Evolutionary conservation across 192 early-diverging fungal species (phyloP), one percentile per base, ranked within the genome.

Genomic region (Glomus cerebriforme): DNA sequence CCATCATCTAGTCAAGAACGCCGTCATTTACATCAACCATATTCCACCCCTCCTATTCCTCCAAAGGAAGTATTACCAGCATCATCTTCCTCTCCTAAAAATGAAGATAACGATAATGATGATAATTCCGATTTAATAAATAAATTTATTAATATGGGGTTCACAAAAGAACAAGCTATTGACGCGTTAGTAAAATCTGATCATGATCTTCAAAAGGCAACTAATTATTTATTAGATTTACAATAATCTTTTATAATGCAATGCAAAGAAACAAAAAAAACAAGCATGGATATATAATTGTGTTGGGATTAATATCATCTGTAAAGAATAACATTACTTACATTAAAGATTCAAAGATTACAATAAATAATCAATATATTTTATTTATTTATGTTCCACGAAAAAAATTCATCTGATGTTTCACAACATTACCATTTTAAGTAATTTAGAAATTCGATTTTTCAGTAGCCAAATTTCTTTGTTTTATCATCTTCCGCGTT

Each of bases 181-280:
- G 86, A 88, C 19, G 92, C 93, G 1, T 83, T 95, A 37, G 86
- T 90, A 47, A 90, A 86, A 85, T 91, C 87, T 79, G 92, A 93
- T 62, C 87, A 93, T 76, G 91, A 95, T 81, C 82, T 92, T 22
- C 87, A 91, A 73, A 88, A 90, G 82, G 93, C 93, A 0, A 89
- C 91, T 73, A 93, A 95, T 80, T 92, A 92, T 78, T 83, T 95
- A 32, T 82, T 95, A 60, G 92, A 93, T 82, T 39, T 68, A n/a
- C 66, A 68, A 68, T 68, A 68, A 68, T 39, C 17, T 22, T 15
- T 22, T 54, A 17, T 54, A 22, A 54, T 22, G 10, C 39, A 54
- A 22, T 54, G 9, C 8, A 47, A 45, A 47, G 45, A 47, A 13
- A 43, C 39, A 43, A 43, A 43, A 43, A 43, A 43, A 43, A 12